Conservation (phyloP, 1,139 yeast species). For the Blastobotrys buckinghamii region DNA sequence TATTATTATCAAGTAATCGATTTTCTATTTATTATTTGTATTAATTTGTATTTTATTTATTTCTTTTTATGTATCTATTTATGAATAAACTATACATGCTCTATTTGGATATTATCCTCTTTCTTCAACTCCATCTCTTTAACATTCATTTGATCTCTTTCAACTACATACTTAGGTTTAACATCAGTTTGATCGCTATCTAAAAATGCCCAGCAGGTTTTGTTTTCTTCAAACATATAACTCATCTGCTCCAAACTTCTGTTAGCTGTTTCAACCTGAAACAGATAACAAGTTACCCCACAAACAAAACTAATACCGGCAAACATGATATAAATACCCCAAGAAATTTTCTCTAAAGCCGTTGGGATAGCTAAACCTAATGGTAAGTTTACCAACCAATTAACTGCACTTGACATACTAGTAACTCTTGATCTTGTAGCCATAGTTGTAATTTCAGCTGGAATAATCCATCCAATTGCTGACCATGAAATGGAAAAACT, state of each 20-base stretch:
- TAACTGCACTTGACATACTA: constrained; percentile 67
- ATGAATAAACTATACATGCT: too few species aligned
- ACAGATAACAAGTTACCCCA: constrained; percentile 30
- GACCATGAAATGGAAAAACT: constrained; percentile 86
- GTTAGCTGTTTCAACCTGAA: constrained; percentile 53
- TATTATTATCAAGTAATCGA: too few species aligned
- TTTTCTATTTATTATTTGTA: too few species aligned
- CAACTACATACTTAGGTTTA: constrained; percentile 9
- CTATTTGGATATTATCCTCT: too few species aligned
- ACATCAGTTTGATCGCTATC: constrained; percentile 18
- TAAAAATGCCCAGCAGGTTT: constrained; percentile 20
- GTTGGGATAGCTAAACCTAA: constrained; percentile 19
- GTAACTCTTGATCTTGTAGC: constrained; percentile 75
- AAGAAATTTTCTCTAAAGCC: constrained; percentile 20
- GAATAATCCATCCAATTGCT: constrained; percentile 71
- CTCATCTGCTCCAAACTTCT: constrained; percentile 53
- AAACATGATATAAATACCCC: constrained; percentile 20
- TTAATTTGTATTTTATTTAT: too few species aligned
- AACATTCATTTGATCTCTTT: too few species aligned
- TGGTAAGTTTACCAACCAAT: constrained; percentile 73
- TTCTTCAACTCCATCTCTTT: too few species aligned
- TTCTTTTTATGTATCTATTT: too few species aligned
- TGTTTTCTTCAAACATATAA: constrained; percentile 36
- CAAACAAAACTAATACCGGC: constrained; percentile 14
- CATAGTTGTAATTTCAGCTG: constrained; percentile 73